phyloP scores from a whole-genome alignment of 495 filamentous ascomycete genomes.

The Daldinia decipiens region DNA sequence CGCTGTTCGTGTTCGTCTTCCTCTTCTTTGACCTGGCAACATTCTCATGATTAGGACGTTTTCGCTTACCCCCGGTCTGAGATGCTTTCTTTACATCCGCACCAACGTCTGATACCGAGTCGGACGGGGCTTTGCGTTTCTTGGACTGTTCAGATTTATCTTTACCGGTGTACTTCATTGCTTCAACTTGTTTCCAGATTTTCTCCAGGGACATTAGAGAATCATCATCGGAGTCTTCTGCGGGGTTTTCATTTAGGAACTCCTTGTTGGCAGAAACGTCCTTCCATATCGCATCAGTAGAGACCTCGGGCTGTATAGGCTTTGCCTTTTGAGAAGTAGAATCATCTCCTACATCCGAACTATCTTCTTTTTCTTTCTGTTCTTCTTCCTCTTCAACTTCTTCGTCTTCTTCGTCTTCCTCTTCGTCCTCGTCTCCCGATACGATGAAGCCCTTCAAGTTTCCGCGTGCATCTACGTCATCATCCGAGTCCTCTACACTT shows the following conservation, averaged over 20 bases:
- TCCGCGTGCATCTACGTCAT: slow-evolving; percentile 56
- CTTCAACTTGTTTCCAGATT: slow-evolving; percentile 12
- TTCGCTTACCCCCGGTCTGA: slow-evolving; percentile 31
- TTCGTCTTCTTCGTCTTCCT: slow-evolving; percentile 38
- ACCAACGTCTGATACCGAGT: slow-evolving; percentile 4
- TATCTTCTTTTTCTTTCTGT: background rate
- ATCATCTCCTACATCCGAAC: slow-evolving; percentile 48
- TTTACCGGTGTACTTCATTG: slow-evolving; percentile 6
- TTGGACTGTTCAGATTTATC: slow-evolving; percentile 2
- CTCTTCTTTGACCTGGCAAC: slow-evolving; percentile 39
- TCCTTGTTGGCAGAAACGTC: slow-evolving; percentile 13
- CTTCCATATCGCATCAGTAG: slow-evolving; percentile 5
- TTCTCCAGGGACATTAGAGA: slow-evolving; percentile 16
- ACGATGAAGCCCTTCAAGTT: slow-evolving; percentile 70
- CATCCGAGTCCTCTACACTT: slow-evolving; percentile 45
- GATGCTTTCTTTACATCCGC: background rate
- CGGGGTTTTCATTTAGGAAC: background rate
- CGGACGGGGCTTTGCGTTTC: slow-evolving; percentile 10
- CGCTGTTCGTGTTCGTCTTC: slow-evolving; percentile 18
- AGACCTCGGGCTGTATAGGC: background rate
- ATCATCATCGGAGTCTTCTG: slow-evolving; percentile 25
- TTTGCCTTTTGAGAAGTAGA: background rate
- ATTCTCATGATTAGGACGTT: slow-evolving; percentile 24
- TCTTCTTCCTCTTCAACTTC: slow-evolving; percentile 37
- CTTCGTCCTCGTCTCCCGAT: slow-evolving; percentile 53